These are phyloP conservation scores for Centella asiatica DNA, from an alignment of 129 eudicot genomes.

Conservation along the genomic window DNA sequence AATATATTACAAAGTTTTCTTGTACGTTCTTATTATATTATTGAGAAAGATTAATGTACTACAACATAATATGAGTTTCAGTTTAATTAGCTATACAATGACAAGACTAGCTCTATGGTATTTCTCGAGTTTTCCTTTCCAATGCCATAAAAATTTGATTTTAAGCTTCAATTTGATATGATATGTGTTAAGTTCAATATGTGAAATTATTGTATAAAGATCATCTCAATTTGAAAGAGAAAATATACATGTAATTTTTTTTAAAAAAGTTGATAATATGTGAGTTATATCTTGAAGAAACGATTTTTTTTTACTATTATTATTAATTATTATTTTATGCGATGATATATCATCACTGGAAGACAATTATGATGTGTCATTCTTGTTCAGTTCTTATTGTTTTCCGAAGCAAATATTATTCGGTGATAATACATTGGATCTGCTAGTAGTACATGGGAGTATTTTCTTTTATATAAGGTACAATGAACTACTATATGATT, in stretches of 20 bases:
- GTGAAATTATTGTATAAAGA: too few species aligned
- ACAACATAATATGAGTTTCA: not conserved
- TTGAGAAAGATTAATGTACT: too few species aligned
- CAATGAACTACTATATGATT: not conserved
- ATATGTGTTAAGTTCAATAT: not conserved
- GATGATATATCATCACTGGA: too few species aligned
- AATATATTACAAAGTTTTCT: not conserved
- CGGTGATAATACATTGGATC: not conserved
- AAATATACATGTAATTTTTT: too few species aligned
- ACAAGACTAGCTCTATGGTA: constrained; percentile 6
- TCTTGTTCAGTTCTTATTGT: not conserved
- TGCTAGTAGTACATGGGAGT: not conserved
- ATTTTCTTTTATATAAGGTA: not conserved
- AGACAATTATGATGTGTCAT: not conserved
- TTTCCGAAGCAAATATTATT: not conserved
- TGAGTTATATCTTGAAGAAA: too few species aligned
- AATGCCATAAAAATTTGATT: not conserved
- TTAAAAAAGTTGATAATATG: too few species aligned
- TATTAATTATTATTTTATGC: too few species aligned
- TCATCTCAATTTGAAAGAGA: too few species aligned
- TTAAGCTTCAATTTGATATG: not conserved
- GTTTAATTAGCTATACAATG: not conserved
- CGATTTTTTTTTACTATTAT: too few species aligned
- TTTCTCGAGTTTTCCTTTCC: not conserved
- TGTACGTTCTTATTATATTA: too few species aligned